Conservation (phyloP, 2,329 filamentous ascomycete genomes). For the Colletotrichum sidae region DNA sequence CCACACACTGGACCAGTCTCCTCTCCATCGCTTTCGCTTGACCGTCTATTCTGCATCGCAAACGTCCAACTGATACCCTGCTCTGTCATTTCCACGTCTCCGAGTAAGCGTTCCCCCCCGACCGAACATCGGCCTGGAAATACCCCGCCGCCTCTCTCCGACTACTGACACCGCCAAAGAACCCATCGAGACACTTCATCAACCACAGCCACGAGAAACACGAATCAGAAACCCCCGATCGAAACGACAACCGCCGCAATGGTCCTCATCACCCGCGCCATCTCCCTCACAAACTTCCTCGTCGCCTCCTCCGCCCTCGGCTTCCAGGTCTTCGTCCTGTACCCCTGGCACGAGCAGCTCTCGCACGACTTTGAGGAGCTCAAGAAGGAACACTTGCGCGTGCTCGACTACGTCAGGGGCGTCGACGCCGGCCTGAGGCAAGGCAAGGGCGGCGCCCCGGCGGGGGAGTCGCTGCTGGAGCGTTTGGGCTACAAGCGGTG, state of each 20-base stretch:
- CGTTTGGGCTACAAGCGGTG: slow-evolving; percentile 38
- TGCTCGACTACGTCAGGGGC: slow-evolving; percentile 50
- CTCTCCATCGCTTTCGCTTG: background rate
- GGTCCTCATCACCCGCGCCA: slow-evolving; percentile 54
- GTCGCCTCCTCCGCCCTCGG: slow-evolving; percentile 73
- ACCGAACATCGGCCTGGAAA: no score
- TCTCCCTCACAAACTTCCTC: slow-evolving; percentile 74
- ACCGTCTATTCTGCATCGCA: no score
- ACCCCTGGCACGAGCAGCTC: slow-evolving; percentile 77
- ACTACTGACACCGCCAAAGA: background rate
- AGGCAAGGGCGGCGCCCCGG: slow-evolving; percentile 33
- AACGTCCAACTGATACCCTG: no score
- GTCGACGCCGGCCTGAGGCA: slow-evolving; percentile 35
- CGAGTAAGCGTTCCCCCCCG: no score
- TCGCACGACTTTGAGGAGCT: slow-evolving; percentile 70
- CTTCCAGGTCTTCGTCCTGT: slow-evolving; percentile 77
- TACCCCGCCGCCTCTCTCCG: no score
- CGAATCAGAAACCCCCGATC: background rate
- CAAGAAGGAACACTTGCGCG: slow-evolving; percentile 66
- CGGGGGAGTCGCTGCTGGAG: slow-evolving; percentile 36
- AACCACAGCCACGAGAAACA: background rate
- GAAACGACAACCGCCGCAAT: slow-evolving; percentile 32
- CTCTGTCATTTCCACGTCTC: no score
- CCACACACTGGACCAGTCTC: slow-evolving; percentile 7
- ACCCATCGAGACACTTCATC: background rate